Conservation (phyloP, 345 rosid genomes). For the Clarkia xantiana region DNA sequence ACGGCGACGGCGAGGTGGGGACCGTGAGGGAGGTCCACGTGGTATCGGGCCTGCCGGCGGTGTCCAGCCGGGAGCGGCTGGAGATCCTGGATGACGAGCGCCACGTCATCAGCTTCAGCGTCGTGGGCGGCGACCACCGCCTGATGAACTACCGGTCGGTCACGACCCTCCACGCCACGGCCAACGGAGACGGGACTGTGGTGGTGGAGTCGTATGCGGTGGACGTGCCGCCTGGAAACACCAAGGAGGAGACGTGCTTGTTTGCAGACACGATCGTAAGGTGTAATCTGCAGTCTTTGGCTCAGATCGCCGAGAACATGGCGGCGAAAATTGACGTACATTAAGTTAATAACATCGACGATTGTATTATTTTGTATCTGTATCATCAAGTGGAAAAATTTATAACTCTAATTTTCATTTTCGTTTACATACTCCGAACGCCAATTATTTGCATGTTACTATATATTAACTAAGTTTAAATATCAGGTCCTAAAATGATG, state of each 20-base stretch:
- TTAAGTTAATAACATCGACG: no score
- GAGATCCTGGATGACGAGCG: constrained; percentile 86
- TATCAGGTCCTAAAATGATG: no score
- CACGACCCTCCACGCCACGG: constrained; percentile 47
- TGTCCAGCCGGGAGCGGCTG: constrained; percentile 55
- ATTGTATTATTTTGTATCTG: no score
- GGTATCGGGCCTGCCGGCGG: constrained; percentile 83
- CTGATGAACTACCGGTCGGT: constrained; percentile 63
- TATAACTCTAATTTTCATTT: no score
- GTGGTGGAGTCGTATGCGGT: constrained; percentile 79
- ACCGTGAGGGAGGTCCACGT: constrained; percentile 69
- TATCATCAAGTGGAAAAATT: no score
- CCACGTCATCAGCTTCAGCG: constrained; percentile 66
- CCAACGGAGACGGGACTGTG: constrained; percentile 26
- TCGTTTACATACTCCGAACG: no score
- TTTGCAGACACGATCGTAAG: constrained; percentile 66
- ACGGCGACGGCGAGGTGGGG: constrained; percentile 71
- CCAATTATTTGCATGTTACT: no score
- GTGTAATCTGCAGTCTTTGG: constrained; percentile 75
- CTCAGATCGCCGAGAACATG: constrained; percentile 49
- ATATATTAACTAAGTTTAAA: no score
- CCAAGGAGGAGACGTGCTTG: constrained; percentile 63
- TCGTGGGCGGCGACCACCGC: constrained; percentile 86
- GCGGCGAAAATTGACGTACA: constrained; percentile 9
- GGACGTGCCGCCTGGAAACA: constrained; percentile 68